Base-by-base conservation (phyloP, 2,329 filamentous ascomycete species). In the Hysterium pulicare region DNA sequence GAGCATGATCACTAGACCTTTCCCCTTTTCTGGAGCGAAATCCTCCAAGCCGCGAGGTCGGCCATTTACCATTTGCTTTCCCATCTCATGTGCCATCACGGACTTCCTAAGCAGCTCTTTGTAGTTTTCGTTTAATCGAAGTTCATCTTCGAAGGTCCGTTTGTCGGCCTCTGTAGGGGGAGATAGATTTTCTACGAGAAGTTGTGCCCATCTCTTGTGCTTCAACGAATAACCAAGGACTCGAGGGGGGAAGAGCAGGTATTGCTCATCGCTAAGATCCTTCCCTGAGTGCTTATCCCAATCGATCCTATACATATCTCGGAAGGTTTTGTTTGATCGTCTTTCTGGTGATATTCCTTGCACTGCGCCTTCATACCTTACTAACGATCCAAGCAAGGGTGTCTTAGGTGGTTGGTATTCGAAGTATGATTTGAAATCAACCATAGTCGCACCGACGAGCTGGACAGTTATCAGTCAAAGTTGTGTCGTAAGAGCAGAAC, bases 221-320 rank as follows among this genome's bases (percentile, higher is more conserved):
- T 46, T 46, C 39, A 42, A 31, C 13, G 31, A 33, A 23, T 46
- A 46, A 3, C 44, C 44, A n/a, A 46, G 24, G 11, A 46, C 44
- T 26, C 39, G 17, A 11, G 38, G 24, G 24, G 24, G 24, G 24
- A 7, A 28, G 24, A 28, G 24, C 13, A 28, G 13, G 24, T 28
- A 7, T 7, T 13, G 24, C 24, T 28, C 24, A 8, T 28, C 13
- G 13, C 24, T 28, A 8, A 13, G 24, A 13, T 28, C 24, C 13
- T 28, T 28, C 24, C 13, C 13, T 13, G 24, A 28, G 13, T 7
- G 24, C 24, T 28, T 28, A 7, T 7, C 24, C 24, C 24, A 13
- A 28, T 13, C 24, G 13, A 13, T 7, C 24, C 13, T 28, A 13
- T 7, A 28, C 13, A 7, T 13, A 13, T 28, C 24, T 7, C 7